Evolutionary conservation across 2,329 filamentous ascomycete genomes (phyloP), one percentile per base, ranked within the genome.

Genomic region (Falciphora oryzae): DNA sequence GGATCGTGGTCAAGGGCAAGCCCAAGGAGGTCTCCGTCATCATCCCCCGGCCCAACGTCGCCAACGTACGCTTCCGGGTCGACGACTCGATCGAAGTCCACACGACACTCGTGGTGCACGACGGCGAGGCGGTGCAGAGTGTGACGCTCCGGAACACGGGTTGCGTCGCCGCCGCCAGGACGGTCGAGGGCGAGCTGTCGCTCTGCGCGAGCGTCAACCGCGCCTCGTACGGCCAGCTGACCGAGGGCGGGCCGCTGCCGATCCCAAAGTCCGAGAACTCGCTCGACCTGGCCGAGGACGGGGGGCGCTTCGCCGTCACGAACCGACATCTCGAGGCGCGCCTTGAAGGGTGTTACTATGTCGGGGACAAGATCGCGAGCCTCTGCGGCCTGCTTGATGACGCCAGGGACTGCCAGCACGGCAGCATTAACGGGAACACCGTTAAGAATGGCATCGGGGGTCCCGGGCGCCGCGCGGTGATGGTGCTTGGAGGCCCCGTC

Each of bases 211-310:
- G 68, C 38, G 67, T 70, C 2, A 68, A 69, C 3, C 64, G 69
- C 22, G 69, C 69, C 11, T 69, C 68, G 6, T 70, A 70, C 35
- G 69, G 68, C 0, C 69, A 70, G 25, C 65, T 70, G 14, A 70
- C 69, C 1, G 69, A 70, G 27, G 63, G 67, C 28, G 68, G 69
- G 27, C 67, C 58, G 10, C 65, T 70, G 5, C 44, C 57, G 0
- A 66, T 70, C 50, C 69, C 69, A 3, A 31, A 38, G 14, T 64
- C 63, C 44, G 14, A 58, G 8, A 70, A 70, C 25, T 27, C 16
- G 6, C 25, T 67, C 14, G 58, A 35, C 8, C 2, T 59, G 10
- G 62, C 25, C 11, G 27, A 50, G 27, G 61, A 53, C 18, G 38
- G 29, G 18, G 57, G 22, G 2, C 1, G 58, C 1, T 64, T 66